phyloP scores from a whole-genome alignment of 208 protist genomes.

The Porcisia hertigi region DNA sequence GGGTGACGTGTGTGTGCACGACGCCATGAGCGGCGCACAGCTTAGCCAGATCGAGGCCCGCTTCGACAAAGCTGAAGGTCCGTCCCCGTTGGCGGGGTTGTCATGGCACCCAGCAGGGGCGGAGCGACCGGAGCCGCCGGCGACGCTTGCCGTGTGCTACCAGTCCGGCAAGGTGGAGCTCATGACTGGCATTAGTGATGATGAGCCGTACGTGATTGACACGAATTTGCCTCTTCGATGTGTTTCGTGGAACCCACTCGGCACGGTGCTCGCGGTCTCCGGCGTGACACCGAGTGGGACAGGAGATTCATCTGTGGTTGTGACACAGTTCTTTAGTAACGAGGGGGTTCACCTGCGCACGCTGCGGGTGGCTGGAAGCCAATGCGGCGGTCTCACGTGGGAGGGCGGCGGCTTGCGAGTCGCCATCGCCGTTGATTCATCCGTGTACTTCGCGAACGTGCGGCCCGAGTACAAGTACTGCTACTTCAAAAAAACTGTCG shows the following conservation, averaged over 20 bases:
- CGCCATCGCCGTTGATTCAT: conserved; percentile 94
- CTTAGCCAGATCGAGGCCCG: conserved; percentile 79
- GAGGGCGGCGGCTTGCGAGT: conserved; percentile 94
- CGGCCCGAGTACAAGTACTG: conserved; percentile 95
- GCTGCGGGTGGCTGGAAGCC: conserved; percentile 87
- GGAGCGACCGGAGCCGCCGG: conserved; percentile 72
- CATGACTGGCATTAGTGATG: conserved; percentile 89
- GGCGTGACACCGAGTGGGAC: conserved; percentile 52
- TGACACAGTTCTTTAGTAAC: conserved; percentile 95
- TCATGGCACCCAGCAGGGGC: conserved; percentile 88
- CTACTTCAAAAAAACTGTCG: conserved; percentile 92
- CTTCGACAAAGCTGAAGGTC: conserved; percentile 28
- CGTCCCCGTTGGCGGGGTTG: conserved; percentile 59
- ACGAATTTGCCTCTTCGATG: conserved; percentile 71
- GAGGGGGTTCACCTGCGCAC: conserved; percentile 91
- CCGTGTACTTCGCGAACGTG: conserved; percentile 97
- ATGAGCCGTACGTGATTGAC: conserved; percentile 90
- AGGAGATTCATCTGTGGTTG: conserved; percentile 29
- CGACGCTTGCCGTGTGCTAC: conserved; percentile 91
- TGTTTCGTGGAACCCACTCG: conserved; percentile 94
- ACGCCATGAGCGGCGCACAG: conserved; percentile 70
- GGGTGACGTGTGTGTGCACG: conserved; percentile 92
- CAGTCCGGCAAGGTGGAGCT: conserved; percentile 91
- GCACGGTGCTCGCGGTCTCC: conserved; percentile 91
- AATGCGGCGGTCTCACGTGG: conserved; percentile 92